Base-by-base conservation (phyloP, 2,329 filamentous ascomycete species). In the Onygena corvina region DNA sequence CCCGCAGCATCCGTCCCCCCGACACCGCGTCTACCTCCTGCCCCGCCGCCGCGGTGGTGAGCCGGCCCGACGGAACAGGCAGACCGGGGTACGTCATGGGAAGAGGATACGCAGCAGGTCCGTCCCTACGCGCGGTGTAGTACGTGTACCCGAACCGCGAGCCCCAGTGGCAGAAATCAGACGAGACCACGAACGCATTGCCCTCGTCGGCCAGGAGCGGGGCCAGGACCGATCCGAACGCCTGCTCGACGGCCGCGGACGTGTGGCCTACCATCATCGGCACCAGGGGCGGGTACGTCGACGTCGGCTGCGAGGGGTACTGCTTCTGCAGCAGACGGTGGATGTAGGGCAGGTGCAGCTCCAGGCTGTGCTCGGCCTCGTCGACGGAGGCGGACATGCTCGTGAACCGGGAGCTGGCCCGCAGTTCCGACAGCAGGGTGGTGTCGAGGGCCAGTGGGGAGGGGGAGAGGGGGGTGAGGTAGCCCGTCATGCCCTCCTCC, bases 81-180 rank as follows among this genome's bases (percentile, higher is more conserved):
- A 70, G 60, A 49, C 66, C 34, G 71, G 69, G 18, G 60, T 69
- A 54, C 54, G 71, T 60, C n/a, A n/a, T n/a, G n/a, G n/a, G n/a
- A n/a, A 23, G 27, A 9, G 38, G 38, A 25, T 42, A 42, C 38
- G 38, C 27, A 65, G 67, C 14, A 69, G 59, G 9, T 45, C 55
- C 59, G 20, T 71, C 60, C 56, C 72, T 49, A 53, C 75, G 52
- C 52, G 77, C 69, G 27, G 80, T 75, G 64, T 95, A 94, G 52
- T 83, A 83, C 23, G 81, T 86, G 65, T 96, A 98, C 49, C 76
- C 72, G 65, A 95, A 98, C 45, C 86, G 76, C 0, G 72, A 58
- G 8, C 92, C 92, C 92, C 92, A 98, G 66, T 98, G 92, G 56
- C 90, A 95, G 64, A 98, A 98, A 64, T 98, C 92, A 1, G 88